These are phyloP conservation scores for Ustilago trichophora DNA, from an alignment of 1,284 basidiomycete genomes.

Conservation along the genomic window DNA sequence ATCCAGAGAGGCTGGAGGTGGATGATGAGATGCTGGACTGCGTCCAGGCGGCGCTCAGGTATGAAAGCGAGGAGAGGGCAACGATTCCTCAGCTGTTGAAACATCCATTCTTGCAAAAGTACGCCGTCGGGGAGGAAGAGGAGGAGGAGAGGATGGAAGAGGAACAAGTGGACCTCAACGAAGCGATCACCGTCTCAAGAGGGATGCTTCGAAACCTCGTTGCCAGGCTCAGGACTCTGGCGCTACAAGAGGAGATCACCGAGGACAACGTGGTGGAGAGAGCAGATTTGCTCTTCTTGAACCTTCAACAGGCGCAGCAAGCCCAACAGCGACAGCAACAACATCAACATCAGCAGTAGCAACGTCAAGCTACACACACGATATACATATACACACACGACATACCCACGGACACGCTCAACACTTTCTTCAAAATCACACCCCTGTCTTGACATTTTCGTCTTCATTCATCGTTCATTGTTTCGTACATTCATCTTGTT, in stretches of 20 bases:
- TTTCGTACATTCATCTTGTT: conserved; percentile 12
- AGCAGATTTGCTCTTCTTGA: conserved; percentile 49
- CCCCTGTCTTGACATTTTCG: not conserved
- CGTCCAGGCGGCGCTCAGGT: conserved; percentile 78
- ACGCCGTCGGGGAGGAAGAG: conserved; percentile 9
- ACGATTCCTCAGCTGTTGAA: conserved; percentile 76
- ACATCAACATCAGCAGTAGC: conserved; percentile 6
- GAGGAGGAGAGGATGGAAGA: conserved; percentile 12
- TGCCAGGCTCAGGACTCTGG: conserved; percentile 42
- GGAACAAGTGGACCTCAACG: conserved; percentile 20
- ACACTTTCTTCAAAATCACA: too few relatives aligned
- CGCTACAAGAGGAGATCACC: conserved; percentile 53
- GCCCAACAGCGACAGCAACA: conserved; percentile 17
- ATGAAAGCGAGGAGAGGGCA: conserved; percentile 78
- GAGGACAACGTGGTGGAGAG: conserved; percentile 54
- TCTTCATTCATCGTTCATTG: conserved; percentile 4
- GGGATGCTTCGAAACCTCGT: conserved; percentile 50
- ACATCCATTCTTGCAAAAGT: conserved; percentile 67
- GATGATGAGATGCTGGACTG: conserved; percentile 76
- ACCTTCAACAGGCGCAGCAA: conserved; percentile 36
- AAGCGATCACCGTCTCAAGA: conserved; percentile 48
- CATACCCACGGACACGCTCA: conserved; percentile 3
- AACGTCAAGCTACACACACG: conserved; percentile 2
- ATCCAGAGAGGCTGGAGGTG: conserved; percentile 69
- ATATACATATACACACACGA: not conserved